A percentile compares a stretch with the other conserved stretches of the same genome.
Evolutionary conservation across 2,329 filamentous ascomycete species (phyloP).

Genomic region (Cryoendolithus antarcticus): DNA sequence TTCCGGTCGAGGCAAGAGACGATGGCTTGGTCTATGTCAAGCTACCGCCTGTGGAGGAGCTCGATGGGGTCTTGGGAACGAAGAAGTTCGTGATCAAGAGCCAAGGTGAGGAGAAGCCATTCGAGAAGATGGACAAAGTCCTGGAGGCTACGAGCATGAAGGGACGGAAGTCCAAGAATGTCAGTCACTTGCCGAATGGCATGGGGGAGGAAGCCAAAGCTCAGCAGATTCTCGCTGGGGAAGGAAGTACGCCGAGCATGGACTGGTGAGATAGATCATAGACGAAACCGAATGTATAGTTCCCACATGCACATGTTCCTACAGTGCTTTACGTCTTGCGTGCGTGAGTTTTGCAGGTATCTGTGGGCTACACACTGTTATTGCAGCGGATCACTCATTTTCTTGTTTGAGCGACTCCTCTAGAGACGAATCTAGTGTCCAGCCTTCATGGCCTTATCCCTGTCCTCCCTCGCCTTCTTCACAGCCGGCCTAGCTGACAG

Average conservation of each 20-base stretch:
- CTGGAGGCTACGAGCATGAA: constrained; percentile 36
- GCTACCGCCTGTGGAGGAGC: constrained; percentile 66
- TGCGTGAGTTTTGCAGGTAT: too few relatives aligned
- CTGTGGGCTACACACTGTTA: too few relatives aligned
- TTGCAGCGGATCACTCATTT: too few relatives aligned
- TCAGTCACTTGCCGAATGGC: constrained; percentile 33
- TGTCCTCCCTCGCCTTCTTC: constrained; percentile 17
- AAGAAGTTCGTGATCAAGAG: constrained; percentile 66
- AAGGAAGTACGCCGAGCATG: constrained; percentile 30
- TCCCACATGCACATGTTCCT: too few relatives aligned
- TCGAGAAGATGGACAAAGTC: constrained; percentile 44
- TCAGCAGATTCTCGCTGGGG: constrained; percentile 33
- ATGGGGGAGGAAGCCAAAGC: constrained; percentile 33
- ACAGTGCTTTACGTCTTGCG: too few relatives aligned
- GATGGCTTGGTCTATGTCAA: constrained; percentile 72
- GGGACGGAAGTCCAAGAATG: constrained; percentile 37
- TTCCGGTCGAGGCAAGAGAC: constrained; percentile 59
- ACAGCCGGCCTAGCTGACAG: constrained; percentile 17
- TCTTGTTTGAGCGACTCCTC: too few relatives aligned
- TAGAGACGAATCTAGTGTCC: too few relatives aligned
- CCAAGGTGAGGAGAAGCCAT: constrained; percentile 47
- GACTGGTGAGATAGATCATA: constrained; percentile 27
- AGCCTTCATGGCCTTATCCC: constrained; percentile 10
- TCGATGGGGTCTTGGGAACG: constrained; percentile 69
- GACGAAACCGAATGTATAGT: too few relatives aligned